These are phyloP conservation scores for Candida insectorum DNA, from an alignment of 805 yeast genomes.

Conservation along the genomic window DNA sequence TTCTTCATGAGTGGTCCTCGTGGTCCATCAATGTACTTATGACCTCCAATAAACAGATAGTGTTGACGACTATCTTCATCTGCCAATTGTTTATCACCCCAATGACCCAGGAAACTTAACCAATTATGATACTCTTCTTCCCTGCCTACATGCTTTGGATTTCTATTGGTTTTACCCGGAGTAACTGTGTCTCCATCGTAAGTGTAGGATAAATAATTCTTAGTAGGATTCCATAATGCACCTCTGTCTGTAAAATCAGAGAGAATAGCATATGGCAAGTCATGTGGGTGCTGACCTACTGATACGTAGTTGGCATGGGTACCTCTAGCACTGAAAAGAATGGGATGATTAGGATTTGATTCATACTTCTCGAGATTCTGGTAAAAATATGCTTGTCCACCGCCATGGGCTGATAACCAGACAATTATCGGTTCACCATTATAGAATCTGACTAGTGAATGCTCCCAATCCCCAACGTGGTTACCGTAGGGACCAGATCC, in stretches of 20 bases:
- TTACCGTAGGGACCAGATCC: constrained; percentile 97
- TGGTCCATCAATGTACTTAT: constrained; percentile 92
- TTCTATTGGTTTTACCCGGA: constrained; percentile 38
- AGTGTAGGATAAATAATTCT: constrained; percentile 78
- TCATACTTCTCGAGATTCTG: constrained; percentile 68
- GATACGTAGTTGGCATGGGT: constrained; percentile 96
- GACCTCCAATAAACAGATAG: constrained; percentile 81
- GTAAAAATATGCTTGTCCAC: constrained; percentile 86
- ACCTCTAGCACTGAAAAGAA: constrained; percentile 88
- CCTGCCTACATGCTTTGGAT: constrained; percentile 47
- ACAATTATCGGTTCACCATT: constrained; percentile 76
- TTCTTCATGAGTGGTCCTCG: constrained; percentile 84
- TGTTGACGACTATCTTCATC: constrained; percentile 74
- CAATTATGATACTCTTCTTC: constrained; percentile 63
- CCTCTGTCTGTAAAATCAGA: constrained; percentile 95
- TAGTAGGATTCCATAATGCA: constrained; percentile 89
- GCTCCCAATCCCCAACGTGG: constrained; percentile 99
- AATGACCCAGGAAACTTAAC: constrained; percentile 76
- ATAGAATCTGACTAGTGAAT: constrained; percentile 78
- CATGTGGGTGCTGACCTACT: constrained; percentile 96
- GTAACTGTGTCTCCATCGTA: constrained; percentile 56
- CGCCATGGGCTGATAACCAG: constrained; percentile 99
- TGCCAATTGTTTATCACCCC: constrained; percentile 82
- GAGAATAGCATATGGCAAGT: constrained; percentile 85
- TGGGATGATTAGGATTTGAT: constrained; percentile 49